Conservation (phyloP, 2,329 filamentous ascomycete species). For the Talaromyces sp. region DNA sequence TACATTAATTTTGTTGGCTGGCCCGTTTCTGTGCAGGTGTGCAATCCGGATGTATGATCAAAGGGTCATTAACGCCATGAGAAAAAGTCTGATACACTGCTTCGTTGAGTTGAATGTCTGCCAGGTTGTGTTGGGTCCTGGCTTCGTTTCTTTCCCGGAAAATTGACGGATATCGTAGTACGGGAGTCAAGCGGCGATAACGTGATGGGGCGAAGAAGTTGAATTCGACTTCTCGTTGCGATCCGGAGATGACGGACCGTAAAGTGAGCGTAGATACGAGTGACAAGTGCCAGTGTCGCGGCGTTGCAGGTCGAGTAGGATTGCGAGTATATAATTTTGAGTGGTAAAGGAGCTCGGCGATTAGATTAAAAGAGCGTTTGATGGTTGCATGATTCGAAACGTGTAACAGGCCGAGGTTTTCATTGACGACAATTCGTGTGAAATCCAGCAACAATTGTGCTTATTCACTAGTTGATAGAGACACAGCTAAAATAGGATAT, state of each 20-base stretch:
- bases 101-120: background rate
- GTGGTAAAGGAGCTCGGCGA: background rate
- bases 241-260: background rate
- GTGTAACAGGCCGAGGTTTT: background rate
- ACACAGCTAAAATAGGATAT: no score
- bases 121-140: background rate
- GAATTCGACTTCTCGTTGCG: background rate
- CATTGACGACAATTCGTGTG: background rate
- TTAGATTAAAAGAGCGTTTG: slow-evolving; percentile 7
- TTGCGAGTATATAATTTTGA: background rate
- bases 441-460: background rate
- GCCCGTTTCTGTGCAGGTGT: background rate
- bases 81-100: background rate
- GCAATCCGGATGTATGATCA: background rate
- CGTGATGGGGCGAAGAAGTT: background rate
- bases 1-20: background rate
- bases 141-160: background rate
- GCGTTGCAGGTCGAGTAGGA: background rate
- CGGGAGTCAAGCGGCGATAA: background rate
- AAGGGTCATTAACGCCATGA: slow-evolving; percentile 2
- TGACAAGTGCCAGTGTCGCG: background rate
- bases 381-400: slow-evolving; percentile 8
- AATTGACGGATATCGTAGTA: background rate
- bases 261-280: background rate
- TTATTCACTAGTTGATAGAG: background rate